Base-by-base conservation (phyloP, 2,329 filamentous ascomycete species). In the Chalaropsis ovoidea region DNA sequence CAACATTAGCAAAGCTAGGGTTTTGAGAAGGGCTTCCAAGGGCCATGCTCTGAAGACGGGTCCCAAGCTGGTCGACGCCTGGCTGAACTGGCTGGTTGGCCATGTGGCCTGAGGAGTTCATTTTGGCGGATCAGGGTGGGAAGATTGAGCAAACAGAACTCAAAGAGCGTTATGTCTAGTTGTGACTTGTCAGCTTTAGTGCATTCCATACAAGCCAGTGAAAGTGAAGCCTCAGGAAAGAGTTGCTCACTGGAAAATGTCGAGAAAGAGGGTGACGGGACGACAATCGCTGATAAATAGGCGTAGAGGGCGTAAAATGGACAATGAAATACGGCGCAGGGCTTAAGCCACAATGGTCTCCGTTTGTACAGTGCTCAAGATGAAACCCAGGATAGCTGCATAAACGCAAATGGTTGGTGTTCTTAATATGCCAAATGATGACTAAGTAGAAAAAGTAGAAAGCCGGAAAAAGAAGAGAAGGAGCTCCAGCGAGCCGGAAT, bases 21-120 rank as follows among this genome's bases (percentile, higher is more conserved):
- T 27, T 22, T 41, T 41, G 42, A 22, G 27, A n/a, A 4, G 43
- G 47, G 47, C 45, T 63, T 19, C 22, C 19, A 10, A 65, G 8
- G 11, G 27, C 39, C 63, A 65, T 39, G 54, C 47, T 65, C n/a
- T 49, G 63, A n/a, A 65, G 13, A 22, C n/a, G 54, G 31, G 5
- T 52, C 27, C 45, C 54, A 49, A 65, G 63, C 35, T 39, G 22
- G 19, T 65, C 56, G 19, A 58, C 54, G 2, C 27, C n/a, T 1
- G 54, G 13, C 31, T 58, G 54, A n/a, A 19, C 24, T 35, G 54
- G 54, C 27, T n/a, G 54, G 15, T 19, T 58, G 27, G 27, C 54
- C 54, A 58, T 58, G 54, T 35, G 27, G 54, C n/a, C 31, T 39
- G 54, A 19, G 24, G 54, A 39, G 24, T 22, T 39, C 54, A 58